Evolutionary conservation across 257 asterid species (phyloP), one percentile per base, ranked within the genome.

Genomic region (Rauvolfia tetraphylla): DNA sequence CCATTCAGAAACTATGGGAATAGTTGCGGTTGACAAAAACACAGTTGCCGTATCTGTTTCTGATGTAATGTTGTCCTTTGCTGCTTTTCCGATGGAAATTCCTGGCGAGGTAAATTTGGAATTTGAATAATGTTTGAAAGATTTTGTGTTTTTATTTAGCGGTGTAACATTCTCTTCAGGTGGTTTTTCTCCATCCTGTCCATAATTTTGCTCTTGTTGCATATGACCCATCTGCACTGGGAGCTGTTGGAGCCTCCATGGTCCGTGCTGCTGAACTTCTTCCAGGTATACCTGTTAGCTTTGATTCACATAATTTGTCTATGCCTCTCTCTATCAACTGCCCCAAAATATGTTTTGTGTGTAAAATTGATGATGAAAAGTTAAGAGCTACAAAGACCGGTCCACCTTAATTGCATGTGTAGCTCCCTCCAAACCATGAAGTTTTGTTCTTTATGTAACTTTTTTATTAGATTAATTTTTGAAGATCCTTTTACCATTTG

Each of bases 61-160:
- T 76, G 99, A 95, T 81, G 90, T 95, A 79, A 93, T 95, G 99
- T 89, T 95, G 76, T 95, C 99, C 65, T 95, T 95, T 76, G 99
- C 99, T 82, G 99, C 98, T 74, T 95, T 91, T 84, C 99, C 99
- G 51, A 91, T 95, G 81, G 99, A 95, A 89, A 95, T 95, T 80
- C 93, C 97, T 42, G 99, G 97, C 78, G 98, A 95, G 97, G 99
- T 95, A 87, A 69, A 81, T 54, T 75, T 68, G 20, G 25, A 58
- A 79, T 79, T 79, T 34, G 48, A 56, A 33, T 56, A 58, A 67
- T 9, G 2, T 38, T 51, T 27, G 46, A 36, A 31, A 18, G 0
- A 10, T 25, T 27, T 54, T 41, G 3, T 56, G 62, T 63, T 53
- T 38, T 76, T 80, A 63, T 76, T 78, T 71, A 81, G 66, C 76